phyloP scores from a whole-genome alignment of 768 basidiomycete genomes.

The Serpula lacrymans region DNA sequence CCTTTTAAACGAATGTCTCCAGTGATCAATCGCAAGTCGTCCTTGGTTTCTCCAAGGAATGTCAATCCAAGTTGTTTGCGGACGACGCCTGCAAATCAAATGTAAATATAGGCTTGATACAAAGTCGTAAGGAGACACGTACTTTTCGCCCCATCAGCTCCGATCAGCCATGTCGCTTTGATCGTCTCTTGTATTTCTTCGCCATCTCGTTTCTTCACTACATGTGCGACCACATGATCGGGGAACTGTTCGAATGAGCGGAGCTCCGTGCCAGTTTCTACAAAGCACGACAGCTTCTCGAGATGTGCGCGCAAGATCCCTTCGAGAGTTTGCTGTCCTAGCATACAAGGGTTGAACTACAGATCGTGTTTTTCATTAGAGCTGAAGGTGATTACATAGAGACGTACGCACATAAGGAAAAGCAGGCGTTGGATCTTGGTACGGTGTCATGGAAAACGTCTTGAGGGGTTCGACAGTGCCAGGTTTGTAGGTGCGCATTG shows the following conservation, averaged over 20 bases:
- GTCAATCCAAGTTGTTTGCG: constrained; percentile 31
- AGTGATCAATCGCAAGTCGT: constrained; percentile 20
- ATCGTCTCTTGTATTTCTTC: constrained; percentile 24
- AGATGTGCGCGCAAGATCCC: constrained; percentile 28
- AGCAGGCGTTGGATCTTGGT: not conserved
- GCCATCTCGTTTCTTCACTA: constrained; percentile 15
- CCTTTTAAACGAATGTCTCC: constrained; percentile 33
- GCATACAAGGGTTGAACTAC: constrained; percentile 15
- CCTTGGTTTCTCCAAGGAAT: constrained; percentile 33
- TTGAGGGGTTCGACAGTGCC: constrained; percentile 1
- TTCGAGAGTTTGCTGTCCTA: constrained; percentile 28
- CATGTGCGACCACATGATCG: constrained; percentile 25
- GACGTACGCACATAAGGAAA: constrained; percentile 3
- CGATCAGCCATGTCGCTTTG: constrained; percentile 32
- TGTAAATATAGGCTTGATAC: not conserved
- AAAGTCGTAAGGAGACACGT: constrained; percentile 1
- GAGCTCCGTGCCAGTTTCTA: constrained; percentile 36
- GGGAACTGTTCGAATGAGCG: constrained; percentile 28
- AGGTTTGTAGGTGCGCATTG: not conserved
- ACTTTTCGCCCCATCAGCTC: constrained; percentile 39
- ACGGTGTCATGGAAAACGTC: not conserved
- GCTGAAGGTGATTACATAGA: too few relatives aligned
- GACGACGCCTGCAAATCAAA: constrained; percentile 16
- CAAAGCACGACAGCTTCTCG: constrained; percentile 16
- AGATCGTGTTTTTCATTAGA: not conserved